Base-by-base conservation (phyloP, 1,139 yeast species). In the Hemisphaericaspora xylanilytica region DNA sequence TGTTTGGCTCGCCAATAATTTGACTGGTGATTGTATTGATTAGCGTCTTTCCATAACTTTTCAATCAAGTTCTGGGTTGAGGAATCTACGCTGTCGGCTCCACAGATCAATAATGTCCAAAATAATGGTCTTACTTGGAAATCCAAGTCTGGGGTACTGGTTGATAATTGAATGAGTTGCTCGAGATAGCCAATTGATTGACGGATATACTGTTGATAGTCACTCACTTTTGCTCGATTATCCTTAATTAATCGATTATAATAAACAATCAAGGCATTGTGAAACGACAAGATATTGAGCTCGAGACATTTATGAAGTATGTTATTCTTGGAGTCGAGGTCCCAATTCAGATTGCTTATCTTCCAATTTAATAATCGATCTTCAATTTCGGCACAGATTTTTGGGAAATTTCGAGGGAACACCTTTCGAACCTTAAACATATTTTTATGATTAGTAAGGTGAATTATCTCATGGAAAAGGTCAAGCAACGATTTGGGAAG, bases 1-100 rank as follows among this genome's bases (percentile, higher is more conserved):
- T 78, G 83, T 46, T 76, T 75, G 1, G 74, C 70, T 32, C 81
- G 58, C 83, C 83, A 78, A 44, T 70, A 68, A 33, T 75, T 73
- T 15, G 56, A 37, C 15, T 42, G 53, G 18, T 31, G 20, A 5
- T 56, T 56, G 38, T 49, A 47, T 37, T 57, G 46, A 17, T 49
- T 54, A 4, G 32, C 7, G 31, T 58, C 54, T 28, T 56, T 49
- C 61, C 72, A 64, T 3, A 70, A 53, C 6, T 38, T 44, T 41
- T 60, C 63, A 36, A 67, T 63, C 35, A 61, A 49, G 3, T 50
- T 27, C 31, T 49, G 52, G 15, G 38, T 34, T 10, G 32, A 27
- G 13, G 14, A 35, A 36, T 41, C 45, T 11, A 43, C 40, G 26
- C 41, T 45, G 40, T 74, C 79, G 17, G 76, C 61, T 3, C 78